These are phyloP conservation scores for Ganoderma lingzhi DNA, from an alignment of 1,284 basidiomycete species.

Conservation along the genomic window DNA sequence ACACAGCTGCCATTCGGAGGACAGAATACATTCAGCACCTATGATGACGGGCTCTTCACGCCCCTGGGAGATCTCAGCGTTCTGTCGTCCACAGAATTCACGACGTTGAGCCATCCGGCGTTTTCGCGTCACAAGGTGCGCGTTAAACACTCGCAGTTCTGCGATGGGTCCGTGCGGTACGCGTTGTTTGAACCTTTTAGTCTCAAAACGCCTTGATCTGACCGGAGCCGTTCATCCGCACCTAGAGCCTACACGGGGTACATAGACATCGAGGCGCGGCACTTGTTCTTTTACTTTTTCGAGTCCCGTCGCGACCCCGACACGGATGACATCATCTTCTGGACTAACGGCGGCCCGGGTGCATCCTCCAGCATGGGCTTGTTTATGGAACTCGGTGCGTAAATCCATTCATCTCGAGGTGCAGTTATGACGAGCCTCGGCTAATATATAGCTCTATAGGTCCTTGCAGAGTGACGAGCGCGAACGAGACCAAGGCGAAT, in stretches of 20 bases:
- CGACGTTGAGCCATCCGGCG: conserved; percentile 56
- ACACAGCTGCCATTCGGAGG: conserved; percentile 22
- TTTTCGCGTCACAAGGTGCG: conserved; percentile 61
- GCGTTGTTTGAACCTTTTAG: background rate
- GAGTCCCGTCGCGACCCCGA: conserved; percentile 76
- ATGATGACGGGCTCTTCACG: conserved; percentile 43
- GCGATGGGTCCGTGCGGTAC: conserved; percentile 35
- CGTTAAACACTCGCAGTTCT: conserved; percentile 48
- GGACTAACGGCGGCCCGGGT: conserved; percentile 69
- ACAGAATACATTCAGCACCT: conserved; percentile 14
- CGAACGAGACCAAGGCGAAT: conserved; percentile 56
- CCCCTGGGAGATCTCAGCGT: conserved; percentile 50
- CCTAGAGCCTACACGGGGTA: conserved; percentile 53
- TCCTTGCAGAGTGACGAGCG: conserved; percentile 47
- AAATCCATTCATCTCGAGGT: too few species aligned
- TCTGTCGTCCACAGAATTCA: conserved; percentile 51
- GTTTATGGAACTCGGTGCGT: conserved; percentile 69
- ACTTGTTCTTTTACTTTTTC: conserved; percentile 85
- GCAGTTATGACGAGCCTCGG: background rate
- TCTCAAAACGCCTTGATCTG: background rate
- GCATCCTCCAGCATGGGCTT: conserved; percentile 66
- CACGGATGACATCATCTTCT: conserved; percentile 73
- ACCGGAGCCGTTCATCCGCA: background rate
- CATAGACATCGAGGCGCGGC: conserved; percentile 74
- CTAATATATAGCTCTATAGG: conserved; percentile 6